A percentile compares a stretch with the other conserved stretches of the same genome.
phyloP scores from a whole-genome alignment of 805 yeast genomes.

The Starmerella floricola region DNA sequence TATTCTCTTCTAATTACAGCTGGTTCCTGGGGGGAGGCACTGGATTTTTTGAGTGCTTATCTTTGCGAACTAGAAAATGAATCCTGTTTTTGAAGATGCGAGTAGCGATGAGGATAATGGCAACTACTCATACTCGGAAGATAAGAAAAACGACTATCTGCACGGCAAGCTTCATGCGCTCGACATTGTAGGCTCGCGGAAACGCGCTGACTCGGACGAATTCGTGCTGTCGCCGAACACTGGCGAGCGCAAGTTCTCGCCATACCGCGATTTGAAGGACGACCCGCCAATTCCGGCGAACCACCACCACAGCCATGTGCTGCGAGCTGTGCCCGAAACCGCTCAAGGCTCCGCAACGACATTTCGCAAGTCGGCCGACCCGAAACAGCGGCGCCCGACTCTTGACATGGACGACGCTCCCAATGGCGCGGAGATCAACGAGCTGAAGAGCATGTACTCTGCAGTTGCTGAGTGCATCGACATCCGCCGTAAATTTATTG shows the following conservation, averaged over 20 bases:
- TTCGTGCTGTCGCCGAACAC: not conserved
- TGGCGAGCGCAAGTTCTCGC: conserved; percentile 2
- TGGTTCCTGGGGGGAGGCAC: too few relatives aligned
- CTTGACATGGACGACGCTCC: conserved; percentile 23
- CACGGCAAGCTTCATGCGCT: conserved; percentile 23
- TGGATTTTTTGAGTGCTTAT: too few relatives aligned
- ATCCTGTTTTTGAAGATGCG: conserved; percentile 8
- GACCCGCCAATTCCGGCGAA: conserved; percentile 15
- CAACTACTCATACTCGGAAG: conserved; percentile 21
- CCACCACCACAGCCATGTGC: not conserved
- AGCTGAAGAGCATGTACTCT: conserved; percentile 29
- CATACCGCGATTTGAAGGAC: conserved; percentile 13
- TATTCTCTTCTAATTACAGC: too few relatives aligned
- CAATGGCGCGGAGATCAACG: conserved; percentile 28
- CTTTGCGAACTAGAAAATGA: too few relatives aligned
- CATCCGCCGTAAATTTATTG: conserved; percentile 64
- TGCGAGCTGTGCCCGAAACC: not conserved
- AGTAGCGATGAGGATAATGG: conserved; percentile 14
- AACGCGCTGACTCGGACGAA: not conserved
- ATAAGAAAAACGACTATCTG: conserved; percentile 15
- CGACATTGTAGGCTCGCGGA: conserved; percentile 13
- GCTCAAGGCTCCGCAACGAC: not conserved
- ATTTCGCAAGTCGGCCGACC: conserved; percentile 8
- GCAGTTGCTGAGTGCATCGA: conserved; percentile 44
- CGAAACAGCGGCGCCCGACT: conserved; percentile 11